Base-by-base conservation (phyloP, 192 early-diverging fungal species). In the Chytriomyces confervae region DNA sequence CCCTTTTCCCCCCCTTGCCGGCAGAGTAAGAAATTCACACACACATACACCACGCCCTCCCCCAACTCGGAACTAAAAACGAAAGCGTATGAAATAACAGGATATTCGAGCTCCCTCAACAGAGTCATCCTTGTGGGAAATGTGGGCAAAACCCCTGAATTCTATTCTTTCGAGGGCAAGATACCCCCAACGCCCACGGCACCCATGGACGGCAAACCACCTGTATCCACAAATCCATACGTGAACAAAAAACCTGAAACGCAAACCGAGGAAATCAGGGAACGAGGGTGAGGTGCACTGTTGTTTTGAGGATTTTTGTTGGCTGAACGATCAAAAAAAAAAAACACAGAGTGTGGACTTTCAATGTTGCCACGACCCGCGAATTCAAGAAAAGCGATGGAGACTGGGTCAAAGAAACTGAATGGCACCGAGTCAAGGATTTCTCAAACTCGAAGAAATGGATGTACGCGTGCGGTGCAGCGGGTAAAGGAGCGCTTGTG, bases 21-120 rank as follows among this genome's bases (percentile, higher is more conserved):
- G 0, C 36, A 36, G 36, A 36, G 36, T 36, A 36, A 36, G 36
- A 36, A 36, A 36, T 36, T 27, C 24, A 27, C 24, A 27, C 36
- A 36, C 36, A 36, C 36, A 36, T 36, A 36, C 36, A 4, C 36
- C 36, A 36, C 36, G 36, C 3, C 24, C 0, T 0, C 24, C 24
- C 36, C 36, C 0, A 36, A 36, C 36, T 36, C 36, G 36, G 2
- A 36, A 2, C 36, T 36, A 36, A 36, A 36, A 36, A 36, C 36
- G 36, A 36, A 36, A 36, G 36, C 81, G 36, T 80, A 62, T 63
- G 84, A 51, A 77, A 83, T 3, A 82, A 85, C 44, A 83, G 84
- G 51, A 81, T 80, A 57, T 27, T 70, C 51, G 0, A n/a, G 48
- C 64, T 77, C 65, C 6, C 23, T 69, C n/a, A 86, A 80, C 79